Conservation (phyloP, 257 asterid genomes). For the Lantana camara region DNA sequence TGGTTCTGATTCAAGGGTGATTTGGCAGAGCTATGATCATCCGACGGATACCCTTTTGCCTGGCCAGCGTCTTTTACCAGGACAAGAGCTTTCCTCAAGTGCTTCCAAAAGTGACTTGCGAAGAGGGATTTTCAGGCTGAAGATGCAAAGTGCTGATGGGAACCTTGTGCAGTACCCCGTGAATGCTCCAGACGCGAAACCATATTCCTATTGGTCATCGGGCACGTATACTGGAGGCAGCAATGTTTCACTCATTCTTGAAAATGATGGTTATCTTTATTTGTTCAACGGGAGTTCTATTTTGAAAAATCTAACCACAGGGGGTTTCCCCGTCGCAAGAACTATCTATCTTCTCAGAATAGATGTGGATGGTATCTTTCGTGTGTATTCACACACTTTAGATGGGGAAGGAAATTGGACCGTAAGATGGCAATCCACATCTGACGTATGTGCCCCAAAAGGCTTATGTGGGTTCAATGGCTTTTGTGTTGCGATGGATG, state of each 20-base stretch:
- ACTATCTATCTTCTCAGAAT: constrained; percentile 38
- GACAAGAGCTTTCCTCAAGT: constrained; percentile 34
- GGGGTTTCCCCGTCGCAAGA: constrained; percentile 17
- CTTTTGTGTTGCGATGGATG: too few relatives aligned
- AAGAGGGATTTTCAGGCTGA: constrained; percentile 41
- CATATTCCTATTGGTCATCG: constrained; percentile 38
- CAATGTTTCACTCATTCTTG: constrained; percentile 40
- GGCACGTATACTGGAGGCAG: not conserved
- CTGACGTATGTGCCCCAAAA: constrained; percentile 39
- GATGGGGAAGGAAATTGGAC: constrained; percentile 28
- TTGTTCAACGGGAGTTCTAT: too few relatives aligned
- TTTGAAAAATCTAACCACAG: constrained; percentile 38
- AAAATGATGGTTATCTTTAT: too few relatives aligned
- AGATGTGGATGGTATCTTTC: constrained; percentile 50
- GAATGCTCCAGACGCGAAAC: not conserved
- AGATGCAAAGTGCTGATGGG: too few relatives aligned
- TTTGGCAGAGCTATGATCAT: too few relatives aligned
- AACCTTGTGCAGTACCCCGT: too few relatives aligned
- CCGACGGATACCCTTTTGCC: too few relatives aligned
- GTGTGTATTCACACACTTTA: constrained; percentile 40
- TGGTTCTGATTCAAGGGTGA: too few relatives aligned
- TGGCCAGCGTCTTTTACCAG: constrained; percentile 33
- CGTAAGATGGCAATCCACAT: constrained; percentile 19
- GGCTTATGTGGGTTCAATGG: too few relatives aligned
- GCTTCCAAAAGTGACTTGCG: constrained; percentile 37